phyloP scores from a whole-genome alignment of 257 asterid genomes.

The Prunella vulgaris region DNA sequence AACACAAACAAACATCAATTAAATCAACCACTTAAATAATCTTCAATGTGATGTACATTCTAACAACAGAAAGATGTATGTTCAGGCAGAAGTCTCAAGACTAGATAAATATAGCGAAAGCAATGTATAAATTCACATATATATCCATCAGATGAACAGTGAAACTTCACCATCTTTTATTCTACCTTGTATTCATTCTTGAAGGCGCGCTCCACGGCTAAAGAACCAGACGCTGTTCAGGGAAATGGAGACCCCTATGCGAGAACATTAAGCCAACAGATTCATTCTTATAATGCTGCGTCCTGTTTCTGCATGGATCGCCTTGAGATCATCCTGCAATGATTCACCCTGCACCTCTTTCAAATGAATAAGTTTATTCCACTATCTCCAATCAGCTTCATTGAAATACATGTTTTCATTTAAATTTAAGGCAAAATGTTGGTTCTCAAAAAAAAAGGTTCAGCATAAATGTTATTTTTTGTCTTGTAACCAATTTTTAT shows the following conservation, averaged over 20 bases:
- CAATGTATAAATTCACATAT: constrained; percentile 12
- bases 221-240: too few species aligned
- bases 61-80: constrained; percentile 15
- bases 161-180: constrained; percentile 26
- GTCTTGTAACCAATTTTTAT: too few species aligned
- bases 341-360: constrained; percentile 44
- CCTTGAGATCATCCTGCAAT: constrained; percentile 32
- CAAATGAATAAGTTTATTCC: constrained; percentile 30
- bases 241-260: too few species aligned
- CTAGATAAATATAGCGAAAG: constrained; percentile 3
- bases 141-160: constrained; percentile 12
- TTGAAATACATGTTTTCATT: not conserved
- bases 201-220: constrained; percentile 16
- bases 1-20: not conserved
- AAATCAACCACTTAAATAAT: constrained; percentile 12
- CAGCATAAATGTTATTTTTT: too few species aligned
- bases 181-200: constrained; percentile 23
- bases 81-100: not conserved
- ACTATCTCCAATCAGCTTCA: not conserved
- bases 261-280: too few species aligned
- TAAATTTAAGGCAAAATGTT: not conserved
- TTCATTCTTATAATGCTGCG: constrained; percentile 26
- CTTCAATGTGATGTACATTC: constrained; percentile 17
- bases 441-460: too few species aligned
- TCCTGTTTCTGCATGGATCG: constrained; percentile 23